phyloP scores from a whole-genome alignment of 2,329 filamentous ascomycete genomes.

The Lachnellula subtilissima region DNA sequence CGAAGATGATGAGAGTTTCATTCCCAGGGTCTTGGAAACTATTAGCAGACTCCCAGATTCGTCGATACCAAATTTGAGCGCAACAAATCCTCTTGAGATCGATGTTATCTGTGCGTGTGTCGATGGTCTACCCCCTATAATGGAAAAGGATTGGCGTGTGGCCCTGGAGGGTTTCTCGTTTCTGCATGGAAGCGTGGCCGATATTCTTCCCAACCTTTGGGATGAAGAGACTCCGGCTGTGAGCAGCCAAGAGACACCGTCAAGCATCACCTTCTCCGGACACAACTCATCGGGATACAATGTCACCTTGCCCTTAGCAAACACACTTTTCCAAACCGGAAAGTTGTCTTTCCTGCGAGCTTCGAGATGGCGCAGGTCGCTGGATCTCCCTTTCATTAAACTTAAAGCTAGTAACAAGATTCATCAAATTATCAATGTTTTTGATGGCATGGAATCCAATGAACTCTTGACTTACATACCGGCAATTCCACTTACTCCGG shows the following conservation, averaged over 20 bases:
- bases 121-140: constrained; percentile 46
- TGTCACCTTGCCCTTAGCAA: constrained; percentile 60
- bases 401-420: constrained; percentile 11
- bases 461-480: constrained; percentile 33
- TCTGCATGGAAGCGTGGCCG: constrained; percentile 39
- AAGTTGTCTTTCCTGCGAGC: constrained; percentile 53
- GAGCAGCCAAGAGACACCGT: constrained; percentile 7
- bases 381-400: constrained; percentile 7
- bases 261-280: constrained; percentile 22
- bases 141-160: background rate
- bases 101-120: constrained; percentile 51
- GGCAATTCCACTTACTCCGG: constrained; percentile 57
- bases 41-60: background rate
- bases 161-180: constrained; percentile 46
- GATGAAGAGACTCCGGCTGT: constrained; percentile 7
- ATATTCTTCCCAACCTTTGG: constrained; percentile 46
- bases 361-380: constrained; percentile 35
- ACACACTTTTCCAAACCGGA: constrained; percentile 73
- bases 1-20: constrained; percentile 26
- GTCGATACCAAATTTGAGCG: background rate
- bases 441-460: constrained; percentile 1
- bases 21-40: constrained; percentile 22
- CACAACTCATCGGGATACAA: background rate
- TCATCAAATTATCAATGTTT: constrained; percentile 17
- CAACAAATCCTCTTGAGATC: constrained; percentile 28